Evolutionary conservation across 2,329 filamentous ascomycete genomes (phyloP).

Genomic region (Hymenoscyphus fraxineus): DNA sequence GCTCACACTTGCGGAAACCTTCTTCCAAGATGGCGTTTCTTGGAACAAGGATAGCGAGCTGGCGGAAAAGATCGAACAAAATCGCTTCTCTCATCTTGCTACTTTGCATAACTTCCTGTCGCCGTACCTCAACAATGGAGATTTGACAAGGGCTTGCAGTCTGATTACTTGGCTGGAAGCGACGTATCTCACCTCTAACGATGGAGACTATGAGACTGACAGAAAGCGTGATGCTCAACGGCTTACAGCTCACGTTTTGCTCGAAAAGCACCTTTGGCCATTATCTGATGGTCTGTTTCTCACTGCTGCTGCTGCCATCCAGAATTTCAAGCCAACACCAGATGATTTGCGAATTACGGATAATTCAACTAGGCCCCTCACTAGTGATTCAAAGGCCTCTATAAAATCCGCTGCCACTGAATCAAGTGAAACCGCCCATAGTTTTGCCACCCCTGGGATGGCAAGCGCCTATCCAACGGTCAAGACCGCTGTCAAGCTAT

Average conservation of each 20-base stretch:
- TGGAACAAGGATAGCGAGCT: constrained; percentile 30
- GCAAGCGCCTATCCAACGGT: constrained; percentile 58
- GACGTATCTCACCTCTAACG: constrained; percentile 28
- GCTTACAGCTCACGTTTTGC: constrained; percentile 27
- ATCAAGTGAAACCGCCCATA: constrained; percentile 42
- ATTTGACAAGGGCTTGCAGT: constrained; percentile 29
- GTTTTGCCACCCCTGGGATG: constrained; percentile 50
- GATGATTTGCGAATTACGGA: constrained; percentile 29
- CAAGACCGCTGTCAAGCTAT: constrained; percentile 54
- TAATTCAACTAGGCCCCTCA: constrained; percentile 36
- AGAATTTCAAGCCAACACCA: constrained; percentile 30
- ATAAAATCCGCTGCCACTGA: constrained; percentile 6
- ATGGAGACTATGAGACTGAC: constrained; percentile 27
- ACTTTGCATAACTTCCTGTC: constrained; percentile 28
- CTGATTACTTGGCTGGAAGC: constrained; percentile 33
- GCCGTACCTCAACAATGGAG: constrained; percentile 29
- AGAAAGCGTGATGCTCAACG: constrained; percentile 23
- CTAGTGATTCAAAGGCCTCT: constrained; percentile 37
- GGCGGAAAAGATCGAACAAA: constrained; percentile 30
- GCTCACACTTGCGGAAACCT: constrained; percentile 28
- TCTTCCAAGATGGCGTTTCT: constrained; percentile 31
- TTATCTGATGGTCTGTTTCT: constrained; percentile 32
- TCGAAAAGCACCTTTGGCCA: constrained; percentile 33
- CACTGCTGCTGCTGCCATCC: constrained; percentile 31
- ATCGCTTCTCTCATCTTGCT: constrained; percentile 29